Evolutionary conservation across 176 grass and related monocot species (phyloP), one percentile per base, ranked within the genome.

Genomic region (Zoysia pacifica): DNA sequence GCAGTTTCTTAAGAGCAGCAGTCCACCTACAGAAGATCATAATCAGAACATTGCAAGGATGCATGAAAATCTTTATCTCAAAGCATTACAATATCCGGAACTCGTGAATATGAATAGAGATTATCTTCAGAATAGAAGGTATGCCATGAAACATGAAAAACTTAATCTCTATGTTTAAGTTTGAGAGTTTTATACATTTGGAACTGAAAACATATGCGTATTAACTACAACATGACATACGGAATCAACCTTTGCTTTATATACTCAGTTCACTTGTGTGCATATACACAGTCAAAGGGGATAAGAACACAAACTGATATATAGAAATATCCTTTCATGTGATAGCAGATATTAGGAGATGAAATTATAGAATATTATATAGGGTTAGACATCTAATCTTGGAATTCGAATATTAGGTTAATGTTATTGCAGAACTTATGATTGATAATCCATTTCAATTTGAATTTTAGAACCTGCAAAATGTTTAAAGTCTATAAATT

Each of bases 81-180:
- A 65, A 65, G 11, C 28, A 65, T 65, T 41, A 13, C 35, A 78
- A 65, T 61, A 78, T 53, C 3, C 9, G 11, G 16, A 76, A 20
- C 70, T 82, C 20, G 61, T 71, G 12, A 19, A 41, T 11, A 56
- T 75, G 73, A 78, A 70, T 35, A 74, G 42, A 52, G 66, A 81
- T 0, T 62, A 69, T 54, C 66, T 87, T 7, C 11, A 70, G 4
- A 68, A 69, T 12, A 76, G 15, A 65, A 69, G 85, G 77, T 87
- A 79, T 4, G 12, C 6, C 67, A 70, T 19, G 12, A 78, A 58
- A 20, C 51, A 74, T 42, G 51, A 56, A 53, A 55, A 73, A 12
- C 62, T 59, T 20, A 0, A 37, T 64, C 5, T 18, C 36, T 9
- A 40, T 53, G 9, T 11, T 11, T 28, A 48, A 51, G 11, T 10